Conservation (phyloP, 2,329 filamentous ascomycete genomes). For the Monosporascus sp. region DNA sequence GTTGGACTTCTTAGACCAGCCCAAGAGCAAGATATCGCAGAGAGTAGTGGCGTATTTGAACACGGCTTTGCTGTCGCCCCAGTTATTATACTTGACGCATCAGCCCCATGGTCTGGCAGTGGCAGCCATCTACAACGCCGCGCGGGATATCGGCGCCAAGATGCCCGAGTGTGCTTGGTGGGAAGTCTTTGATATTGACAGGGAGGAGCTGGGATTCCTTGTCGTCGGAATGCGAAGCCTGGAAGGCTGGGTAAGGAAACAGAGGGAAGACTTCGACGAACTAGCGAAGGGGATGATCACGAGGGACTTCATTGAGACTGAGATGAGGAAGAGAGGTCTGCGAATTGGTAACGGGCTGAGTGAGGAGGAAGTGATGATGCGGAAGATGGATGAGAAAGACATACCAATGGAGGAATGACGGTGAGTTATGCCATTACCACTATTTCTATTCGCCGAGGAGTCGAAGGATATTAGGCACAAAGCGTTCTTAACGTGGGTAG, state of each 20-base stretch:
- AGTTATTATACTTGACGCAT: slow-evolving; percentile 85
- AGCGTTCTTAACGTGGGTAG: too few relatives aligned
- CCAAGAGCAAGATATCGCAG: slow-evolving; percentile 50
- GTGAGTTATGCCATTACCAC: neutral
- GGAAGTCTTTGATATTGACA: slow-evolving; percentile 95
- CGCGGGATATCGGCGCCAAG: slow-evolving; percentile 68
- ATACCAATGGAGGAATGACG: slow-evolving; percentile 20
- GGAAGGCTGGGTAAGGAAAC: slow-evolving; percentile 59
- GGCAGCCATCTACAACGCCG: slow-evolving; percentile 85
- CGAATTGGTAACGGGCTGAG: slow-evolving; percentile 29
- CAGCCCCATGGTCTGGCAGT: slow-evolving; percentile 82
- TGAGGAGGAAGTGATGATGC: slow-evolving; percentile 40
- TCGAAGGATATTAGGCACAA: neutral
- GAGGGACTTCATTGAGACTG: slow-evolving; percentile 50
- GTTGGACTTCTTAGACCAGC: slow-evolving; percentile 58
- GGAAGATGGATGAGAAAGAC: slow-evolving; percentile 30
- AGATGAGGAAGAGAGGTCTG: slow-evolving; percentile 51
- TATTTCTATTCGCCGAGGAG: neutral
- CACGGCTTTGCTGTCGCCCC: slow-evolving; percentile 76
- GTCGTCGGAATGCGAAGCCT: slow-evolving; percentile 81
- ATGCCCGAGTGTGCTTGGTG: slow-evolving; percentile 88
- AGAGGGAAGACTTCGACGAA: slow-evolving; percentile 50
- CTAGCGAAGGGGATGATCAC: slow-evolving; percentile 47
- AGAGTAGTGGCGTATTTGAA: slow-evolving; percentile 77
- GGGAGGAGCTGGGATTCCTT: slow-evolving; percentile 89